Conservation (phyloP, 805 yeast genomes). For the Kuraishia molischiana region DNA sequence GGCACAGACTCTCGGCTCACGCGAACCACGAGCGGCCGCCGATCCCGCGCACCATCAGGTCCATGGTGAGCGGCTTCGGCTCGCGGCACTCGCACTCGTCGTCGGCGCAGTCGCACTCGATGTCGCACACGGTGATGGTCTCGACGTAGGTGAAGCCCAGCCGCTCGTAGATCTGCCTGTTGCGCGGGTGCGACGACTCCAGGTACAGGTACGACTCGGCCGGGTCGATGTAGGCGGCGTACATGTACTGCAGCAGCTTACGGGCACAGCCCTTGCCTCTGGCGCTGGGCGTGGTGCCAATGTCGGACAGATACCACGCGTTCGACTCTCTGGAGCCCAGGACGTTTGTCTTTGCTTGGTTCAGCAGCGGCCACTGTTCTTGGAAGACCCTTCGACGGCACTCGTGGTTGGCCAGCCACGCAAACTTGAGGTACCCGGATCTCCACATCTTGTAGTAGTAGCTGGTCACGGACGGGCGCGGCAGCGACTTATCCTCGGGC, state of each 20-base stretch:
- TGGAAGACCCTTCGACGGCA: constrained; percentile 40
- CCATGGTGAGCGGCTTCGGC: constrained; percentile 19
- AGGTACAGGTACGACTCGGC: constrained; percentile 30
- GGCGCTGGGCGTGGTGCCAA: constrained; percentile 48
- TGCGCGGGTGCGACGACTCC: constrained; percentile 47
- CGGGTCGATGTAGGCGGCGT: constrained; percentile 32
- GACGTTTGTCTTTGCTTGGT: constrained; percentile 30
- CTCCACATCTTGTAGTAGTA: constrained; percentile 22
- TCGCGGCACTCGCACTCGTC: constrained; percentile 1
- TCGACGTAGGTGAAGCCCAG: constrained; percentile 36
- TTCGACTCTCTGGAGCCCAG: constrained; percentile 21
- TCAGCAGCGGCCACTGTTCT: constrained; percentile 38
- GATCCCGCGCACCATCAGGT: constrained; percentile 27
- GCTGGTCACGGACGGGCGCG: constrained; percentile 24
- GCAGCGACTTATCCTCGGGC: constrained; percentile 20
- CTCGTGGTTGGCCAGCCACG: constrained; percentile 25
- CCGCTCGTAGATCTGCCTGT: constrained; percentile 41
- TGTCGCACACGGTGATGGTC: constrained; percentile 23
- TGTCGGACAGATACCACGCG: constrained; percentile 50
- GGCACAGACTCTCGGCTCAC: neutral
- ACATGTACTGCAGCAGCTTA: constrained; percentile 37
- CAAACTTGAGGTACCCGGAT: constrained; percentile 21
- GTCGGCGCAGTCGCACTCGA: constrained; percentile 10
- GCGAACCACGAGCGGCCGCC: constrained; percentile 23
- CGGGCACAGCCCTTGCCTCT: constrained; percentile 52